Evolutionary conservation across 2,329 filamentous ascomycete genomes (phyloP), one percentile per base, ranked within the genome.

Genomic region (Neodidymelliopsis sp.): DNA sequence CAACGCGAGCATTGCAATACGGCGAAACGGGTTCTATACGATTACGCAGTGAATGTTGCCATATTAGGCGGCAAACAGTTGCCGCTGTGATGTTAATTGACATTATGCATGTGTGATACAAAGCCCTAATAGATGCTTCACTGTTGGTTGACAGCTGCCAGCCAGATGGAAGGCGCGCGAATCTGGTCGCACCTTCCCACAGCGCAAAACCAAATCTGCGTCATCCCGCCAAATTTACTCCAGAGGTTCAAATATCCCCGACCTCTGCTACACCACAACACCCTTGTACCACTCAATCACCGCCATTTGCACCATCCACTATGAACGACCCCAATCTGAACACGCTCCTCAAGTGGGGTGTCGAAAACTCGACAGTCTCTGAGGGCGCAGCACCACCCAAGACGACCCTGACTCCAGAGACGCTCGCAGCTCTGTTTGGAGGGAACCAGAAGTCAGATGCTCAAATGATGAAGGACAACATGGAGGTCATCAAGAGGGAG

Each of bases 401-500:
- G 68, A 54, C 71, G 34, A 72, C 74, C 16, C 79, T 94, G 57
- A 86, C 86, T 65, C 81, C 88, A 12, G 85, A 91, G 48, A 81
- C 87, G 49, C 81, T 97, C 52, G 83, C 84, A 31, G 80, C 88
- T 11, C 81, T 97, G 45, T 82, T 95, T 67, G 91, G 91, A 74
- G 91, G 89, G 0, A 54, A 52, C 25, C 38, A 40, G 31, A 64
- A 54, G 30, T 91, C 88, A 2, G 93, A 99, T 56, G 91, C 94
- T 16, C 91, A 97, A 53, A 83, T 95, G 42, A 97, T 99, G 94
- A 85, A 84, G 64, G 84, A 88, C 41, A 82, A 89, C 56, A 96
- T 99, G 85, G 81, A 82, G 20, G 84, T 89, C 47, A 87, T 97
- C 67, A 49, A 60, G 78, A 86, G 84, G 56, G 85, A 59, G 4